Base-by-base conservation (phyloP, 208 protist genomes). In the Wallacemonas collosoma region DNA sequence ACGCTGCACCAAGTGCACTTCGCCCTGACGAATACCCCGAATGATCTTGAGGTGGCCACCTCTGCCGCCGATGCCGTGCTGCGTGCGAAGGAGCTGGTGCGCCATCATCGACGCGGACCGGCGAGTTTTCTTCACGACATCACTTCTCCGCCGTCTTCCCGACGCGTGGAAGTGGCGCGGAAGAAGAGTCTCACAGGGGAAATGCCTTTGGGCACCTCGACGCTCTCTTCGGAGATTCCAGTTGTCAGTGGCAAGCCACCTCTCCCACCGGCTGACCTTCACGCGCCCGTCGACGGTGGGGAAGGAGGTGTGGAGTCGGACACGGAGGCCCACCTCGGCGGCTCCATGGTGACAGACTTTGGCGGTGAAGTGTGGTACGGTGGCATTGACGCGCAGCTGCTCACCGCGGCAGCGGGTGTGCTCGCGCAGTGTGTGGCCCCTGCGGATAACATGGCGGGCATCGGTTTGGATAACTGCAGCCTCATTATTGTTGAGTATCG, bases 381-480 rank as follows among this genome's bases (percentile, higher is more conserved):
- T 64, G 65, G 58, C 45, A 73, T 93, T 26, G 86, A 93, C 68
- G 62, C 88, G 26, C 63, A 71, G 36, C 76, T 90, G 44, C 75
- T 93, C 11, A 83, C 86, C 14, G 80, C 84, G 8, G 88, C 88
- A 0, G 81, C 88, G 0, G 88, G 88, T 6, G 73, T 94, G 8
- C 87, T 94, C 68, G 86, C 86, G 39, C 89, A 91, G 77, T 91
- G 86, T 57, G 82, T 94, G 17, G 89, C 89, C 3, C 84, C 86
- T 11, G 74, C 44, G 26, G 86, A 91, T 64, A 94, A 94, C 73
- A 84, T 87, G 43, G 89, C 86, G 50, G 86, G 86, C n/a, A 80
- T 94, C 41, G 89, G 89, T 0, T 75, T 94, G 56, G 89, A 94
- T 68, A 94, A 94, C 81, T 90, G 83, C 72, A 88, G 78, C 55